phyloP scores from a whole-genome alignment of 2,329 filamentous ascomycete species.

The Alternaria sp. region DNA sequence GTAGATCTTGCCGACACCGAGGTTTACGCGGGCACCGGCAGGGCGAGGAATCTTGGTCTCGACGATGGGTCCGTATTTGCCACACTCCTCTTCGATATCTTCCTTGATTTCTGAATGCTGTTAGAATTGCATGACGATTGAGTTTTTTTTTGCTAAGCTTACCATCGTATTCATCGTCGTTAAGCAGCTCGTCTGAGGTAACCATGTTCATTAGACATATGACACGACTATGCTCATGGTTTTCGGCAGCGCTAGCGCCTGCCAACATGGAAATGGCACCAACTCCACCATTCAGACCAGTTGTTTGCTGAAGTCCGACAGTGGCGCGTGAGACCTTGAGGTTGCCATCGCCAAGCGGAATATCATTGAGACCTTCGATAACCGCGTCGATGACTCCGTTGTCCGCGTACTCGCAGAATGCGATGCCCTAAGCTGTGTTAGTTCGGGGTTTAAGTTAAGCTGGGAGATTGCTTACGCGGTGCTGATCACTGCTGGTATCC shows the following conservation, averaged over 20 bases:
- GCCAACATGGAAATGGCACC: slow-evolving; percentile 98
- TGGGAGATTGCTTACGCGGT: slow-evolving; percentile 69
- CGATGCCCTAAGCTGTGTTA: slow-evolving; percentile 73
- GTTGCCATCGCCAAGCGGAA: slow-evolving; percentile 87
- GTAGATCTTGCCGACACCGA: slow-evolving; percentile 96
- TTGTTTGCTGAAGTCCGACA: slow-evolving; percentile 90
- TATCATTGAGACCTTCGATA: slow-evolving; percentile 88
- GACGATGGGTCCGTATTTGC: slow-evolving; percentile 84
- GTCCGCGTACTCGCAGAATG: slow-evolving; percentile 94
- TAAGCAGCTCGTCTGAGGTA: slow-evolving; percentile 90
- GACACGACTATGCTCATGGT: slow-evolving; percentile 79
- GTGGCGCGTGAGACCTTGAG: slow-evolving; percentile 89
- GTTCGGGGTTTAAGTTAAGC: neutral
- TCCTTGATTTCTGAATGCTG: slow-evolving; percentile 84
- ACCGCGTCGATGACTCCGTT: slow-evolving; percentile 80
- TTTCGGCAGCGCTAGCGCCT: slow-evolving; percentile 79
- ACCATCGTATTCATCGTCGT: slow-evolving; percentile 93
- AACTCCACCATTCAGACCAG: slow-evolving; percentile 92
- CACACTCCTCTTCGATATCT: slow-evolving; percentile 90
- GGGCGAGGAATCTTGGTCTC: slow-evolving; percentile 95
- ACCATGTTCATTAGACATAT: slow-evolving; percentile 98
- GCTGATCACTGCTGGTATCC: slow-evolving; percentile 84
- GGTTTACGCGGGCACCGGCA: slow-evolving; percentile 79
- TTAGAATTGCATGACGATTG: slow-evolving; percentile 29
- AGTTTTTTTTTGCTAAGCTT: slow-evolving; percentile 51